phyloP scores from a whole-genome alignment of 2,329 filamentous ascomycete genomes.

The Ophiostoma australiae region DNA sequence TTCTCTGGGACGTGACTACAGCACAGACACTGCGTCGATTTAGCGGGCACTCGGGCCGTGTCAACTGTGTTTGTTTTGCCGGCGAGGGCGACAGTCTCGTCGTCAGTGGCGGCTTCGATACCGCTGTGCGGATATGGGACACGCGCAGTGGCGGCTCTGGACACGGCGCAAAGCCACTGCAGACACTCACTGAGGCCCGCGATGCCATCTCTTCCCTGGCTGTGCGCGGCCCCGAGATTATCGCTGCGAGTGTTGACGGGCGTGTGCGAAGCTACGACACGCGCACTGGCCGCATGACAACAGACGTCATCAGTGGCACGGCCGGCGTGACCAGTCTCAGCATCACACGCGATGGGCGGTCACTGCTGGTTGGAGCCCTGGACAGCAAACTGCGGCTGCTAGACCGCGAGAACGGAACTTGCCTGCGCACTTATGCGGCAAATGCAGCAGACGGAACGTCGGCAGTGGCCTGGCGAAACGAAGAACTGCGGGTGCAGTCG shows the following conservation, averaged over 20 bases:
- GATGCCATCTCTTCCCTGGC: constrained; percentile 58
- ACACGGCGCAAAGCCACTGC: constrained; percentile 54
- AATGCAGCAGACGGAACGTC: too few species aligned
- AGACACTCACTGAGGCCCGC: constrained; percentile 66
- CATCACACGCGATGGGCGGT: constrained; percentile 66
- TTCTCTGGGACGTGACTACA: constrained; percentile 88
- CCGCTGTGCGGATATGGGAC: constrained; percentile 74
- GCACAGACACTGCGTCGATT: constrained; percentile 74
- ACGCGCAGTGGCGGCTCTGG: constrained; percentile 40
- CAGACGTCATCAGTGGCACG: constrained; percentile 59
- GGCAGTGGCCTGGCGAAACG: constrained; percentile 50
- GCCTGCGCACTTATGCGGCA: constrained; percentile 63
- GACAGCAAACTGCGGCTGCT: constrained; percentile 76
- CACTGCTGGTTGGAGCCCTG: constrained; percentile 67
- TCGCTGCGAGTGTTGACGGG: constrained; percentile 79
- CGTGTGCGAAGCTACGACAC: constrained; percentile 77
- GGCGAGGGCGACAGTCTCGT: constrained; percentile 71
- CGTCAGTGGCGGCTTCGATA: constrained; percentile 69
- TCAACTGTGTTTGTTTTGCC: constrained; percentile 76
- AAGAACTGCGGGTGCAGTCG: constrained; percentile 67
- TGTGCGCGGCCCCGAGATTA: constrained; percentile 53
- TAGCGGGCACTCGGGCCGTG: constrained; percentile 61
- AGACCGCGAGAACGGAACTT: constrained; percentile 68
- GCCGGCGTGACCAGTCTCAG: constrained; percentile 69
- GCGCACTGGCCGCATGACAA: constrained; percentile 63